Conservation (phyloP, 2,329 filamentous ascomycete species). For the Gyromitra esculenta region DNA sequence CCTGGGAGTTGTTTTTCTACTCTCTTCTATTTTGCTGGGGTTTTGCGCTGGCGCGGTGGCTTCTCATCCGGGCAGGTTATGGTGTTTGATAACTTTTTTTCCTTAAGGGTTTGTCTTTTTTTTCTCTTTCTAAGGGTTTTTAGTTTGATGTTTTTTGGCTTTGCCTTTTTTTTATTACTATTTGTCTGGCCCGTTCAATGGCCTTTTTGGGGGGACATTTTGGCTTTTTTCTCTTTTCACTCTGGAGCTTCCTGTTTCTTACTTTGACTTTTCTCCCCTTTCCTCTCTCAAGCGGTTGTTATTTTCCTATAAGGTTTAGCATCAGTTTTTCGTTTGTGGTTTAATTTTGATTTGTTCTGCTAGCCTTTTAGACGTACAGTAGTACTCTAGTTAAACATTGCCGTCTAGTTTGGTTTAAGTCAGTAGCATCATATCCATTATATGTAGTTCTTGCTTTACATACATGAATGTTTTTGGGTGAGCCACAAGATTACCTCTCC, state of each 20-base stretch:
- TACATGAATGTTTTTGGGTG: too few species aligned
- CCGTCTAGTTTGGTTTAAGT: not conserved
- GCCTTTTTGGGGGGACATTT: not conserved
- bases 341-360: not conserved
- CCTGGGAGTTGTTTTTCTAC: conserved; percentile 20
- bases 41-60: conserved; percentile 48
- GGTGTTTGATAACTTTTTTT: conserved; percentile 33
- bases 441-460: not conserved
- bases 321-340: not conserved
- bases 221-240: conserved; percentile 12
- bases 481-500: too few species aligned
- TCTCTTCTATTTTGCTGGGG: conserved; percentile 11
- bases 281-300: conserved; percentile 4
- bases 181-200: conserved; percentile 11
- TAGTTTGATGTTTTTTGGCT: conserved; percentile 16
- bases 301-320: not conserved
- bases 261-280: not conserved
- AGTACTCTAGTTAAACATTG: conserved; percentile 2
- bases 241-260: conserved; percentile 12
- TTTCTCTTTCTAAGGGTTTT: conserved; percentile 16
- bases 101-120: conserved; percentile 15
- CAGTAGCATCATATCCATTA: not conserved
- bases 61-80: conserved; percentile 40
- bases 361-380: conserved; percentile 19
- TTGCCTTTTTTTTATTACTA: conserved; percentile 8